Evolutionary conservation across 2,329 filamentous ascomycete species (phyloP).

Genomic region (Aureobasidium sp.): DNA sequence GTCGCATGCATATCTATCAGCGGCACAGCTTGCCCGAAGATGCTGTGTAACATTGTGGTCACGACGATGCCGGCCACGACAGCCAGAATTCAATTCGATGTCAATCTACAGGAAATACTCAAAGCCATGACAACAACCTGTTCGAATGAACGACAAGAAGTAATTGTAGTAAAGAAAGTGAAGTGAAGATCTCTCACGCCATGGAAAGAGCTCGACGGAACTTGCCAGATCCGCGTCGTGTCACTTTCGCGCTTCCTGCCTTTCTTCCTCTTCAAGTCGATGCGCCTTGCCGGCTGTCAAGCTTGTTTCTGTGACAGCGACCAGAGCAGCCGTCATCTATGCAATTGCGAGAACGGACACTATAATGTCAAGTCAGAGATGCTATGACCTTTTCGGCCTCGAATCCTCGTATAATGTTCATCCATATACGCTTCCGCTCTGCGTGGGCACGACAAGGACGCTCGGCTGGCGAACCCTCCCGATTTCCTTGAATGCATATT

Average conservation of each 20-base stretch:
- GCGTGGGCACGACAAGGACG: conserved; percentile 55
- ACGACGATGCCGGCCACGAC: background rate
- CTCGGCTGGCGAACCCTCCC: conserved; percentile 29
- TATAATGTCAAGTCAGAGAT: too few species aligned
- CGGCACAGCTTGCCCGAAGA: background rate
- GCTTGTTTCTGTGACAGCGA: background rate
- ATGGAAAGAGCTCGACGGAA: too few species aligned
- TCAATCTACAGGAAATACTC: background rate
- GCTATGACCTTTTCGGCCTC: background rate
- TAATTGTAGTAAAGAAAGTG: too few species aligned
- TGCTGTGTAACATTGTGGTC: background rate
- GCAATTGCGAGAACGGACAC: too few species aligned
- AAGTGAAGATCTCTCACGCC: too few species aligned
- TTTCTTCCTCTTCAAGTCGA: background rate
- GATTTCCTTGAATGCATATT: conserved; percentile 43
- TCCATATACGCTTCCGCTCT: conserved; percentile 61
- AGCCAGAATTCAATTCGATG: background rate
- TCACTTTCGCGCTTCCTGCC: too few species aligned
- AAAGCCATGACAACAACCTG: too few species aligned
- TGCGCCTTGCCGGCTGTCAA: background rate
- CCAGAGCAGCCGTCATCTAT: too few species aligned
- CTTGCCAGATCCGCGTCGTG: too few species aligned
- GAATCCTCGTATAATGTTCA: conserved; percentile 49
- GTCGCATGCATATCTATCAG: background rate
- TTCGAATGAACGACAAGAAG: too few species aligned